These are phyloP conservation scores for Biscogniauxia marginata DNA, from an alignment of 2,329 filamentous ascomycete genomes.

Conservation along the genomic window DNA sequence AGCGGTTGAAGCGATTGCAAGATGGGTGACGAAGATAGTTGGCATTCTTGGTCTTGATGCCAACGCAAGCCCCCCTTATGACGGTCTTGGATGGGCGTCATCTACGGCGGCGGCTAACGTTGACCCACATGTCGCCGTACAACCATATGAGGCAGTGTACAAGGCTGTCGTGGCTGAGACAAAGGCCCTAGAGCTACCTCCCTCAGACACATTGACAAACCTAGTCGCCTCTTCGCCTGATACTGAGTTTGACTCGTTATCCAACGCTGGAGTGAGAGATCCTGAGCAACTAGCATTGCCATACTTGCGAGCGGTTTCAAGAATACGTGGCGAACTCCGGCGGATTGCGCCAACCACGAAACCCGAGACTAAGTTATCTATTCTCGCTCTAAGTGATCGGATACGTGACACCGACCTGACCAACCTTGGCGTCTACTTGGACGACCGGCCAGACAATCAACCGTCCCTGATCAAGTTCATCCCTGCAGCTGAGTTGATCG, in stretches of 20 bases:
- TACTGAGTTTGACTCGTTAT: conserved; percentile 46
- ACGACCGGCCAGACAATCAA: conserved; percentile 68
- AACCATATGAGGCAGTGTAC: conserved; percentile 48
- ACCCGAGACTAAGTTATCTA: conserved; percentile 62
- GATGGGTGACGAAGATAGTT: conserved; percentile 81
- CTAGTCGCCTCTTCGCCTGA: conserved; percentile 45
- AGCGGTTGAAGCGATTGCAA: conserved; percentile 58
- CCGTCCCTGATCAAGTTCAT: conserved; percentile 72
- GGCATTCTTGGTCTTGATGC: conserved; percentile 80
- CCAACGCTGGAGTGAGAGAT: conserved; percentile 46
- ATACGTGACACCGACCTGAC: conserved; percentile 81
- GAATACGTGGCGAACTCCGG: conserved; percentile 61
- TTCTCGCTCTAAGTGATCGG: conserved; percentile 74
- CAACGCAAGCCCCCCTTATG: conserved; percentile 52
- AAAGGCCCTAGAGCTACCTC: conserved; percentile 44
- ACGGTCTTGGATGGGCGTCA: conserved; percentile 57
- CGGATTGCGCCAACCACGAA: conserved; percentile 47
- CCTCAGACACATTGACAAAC: conserved; percentile 42
- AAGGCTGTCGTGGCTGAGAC: conserved; percentile 47
- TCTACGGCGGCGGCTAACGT: conserved; percentile 36
- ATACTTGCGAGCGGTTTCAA: conserved; percentile 54
- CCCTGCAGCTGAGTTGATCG: conserved; percentile 55
- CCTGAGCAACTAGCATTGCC: conserved; percentile 53
- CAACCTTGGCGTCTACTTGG: conserved; percentile 81
- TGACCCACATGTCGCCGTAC: conserved; percentile 45